Conservation (phyloP, 768 basidiomycete species). For the Paxillus rubicundulus region DNA sequence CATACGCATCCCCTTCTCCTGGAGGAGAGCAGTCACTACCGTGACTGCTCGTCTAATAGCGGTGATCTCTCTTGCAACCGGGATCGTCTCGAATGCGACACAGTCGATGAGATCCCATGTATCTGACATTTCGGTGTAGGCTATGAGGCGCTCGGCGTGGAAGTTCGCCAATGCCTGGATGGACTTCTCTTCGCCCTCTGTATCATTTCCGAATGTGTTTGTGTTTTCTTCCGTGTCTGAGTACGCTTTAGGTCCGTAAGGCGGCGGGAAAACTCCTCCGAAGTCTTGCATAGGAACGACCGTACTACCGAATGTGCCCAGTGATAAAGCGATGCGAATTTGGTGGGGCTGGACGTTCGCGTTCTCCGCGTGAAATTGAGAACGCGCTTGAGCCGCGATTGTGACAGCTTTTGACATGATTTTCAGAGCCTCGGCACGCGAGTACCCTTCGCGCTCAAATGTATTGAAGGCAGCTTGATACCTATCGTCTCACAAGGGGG, state of each 20-base stretch:
- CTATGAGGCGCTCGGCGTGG: conserved; percentile 58
- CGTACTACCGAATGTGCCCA: conserved; percentile 74
- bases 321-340: conserved; percentile 59
- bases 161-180: conserved; percentile 56
- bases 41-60: conserved; percentile 65
- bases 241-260: conserved; percentile 60
- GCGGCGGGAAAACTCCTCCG: conserved; percentile 71
- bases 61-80: conserved; percentile 59
- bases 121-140: conserved; percentile 47
- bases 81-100: conserved; percentile 78
- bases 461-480: conserved; percentile 65
- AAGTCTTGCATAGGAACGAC: conserved; percentile 69
- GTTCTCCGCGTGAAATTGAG: conserved; percentile 31
- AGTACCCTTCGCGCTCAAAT: conserved; percentile 51
- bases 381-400: conserved; percentile 49
- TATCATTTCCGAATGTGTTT: conserved; percentile 42
- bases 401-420: conserved; percentile 54
- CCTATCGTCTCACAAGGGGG: conserved; percentile 31
- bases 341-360: conserved; percentile 13
- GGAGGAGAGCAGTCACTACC: conserved; percentile 29
- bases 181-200: conserved; percentile 36
- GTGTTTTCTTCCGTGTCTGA: conserved; percentile 33
- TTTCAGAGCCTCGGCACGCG: conserved; percentile 38
- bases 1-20: conserved; percentile 15
- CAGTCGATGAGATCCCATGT: conserved; percentile 58